Evolutionary conservation across 2,329 filamentous ascomycete genomes (phyloP), one percentile per base, ranked within the genome.

Genomic region (Colletotrichum eleusines): DNA sequence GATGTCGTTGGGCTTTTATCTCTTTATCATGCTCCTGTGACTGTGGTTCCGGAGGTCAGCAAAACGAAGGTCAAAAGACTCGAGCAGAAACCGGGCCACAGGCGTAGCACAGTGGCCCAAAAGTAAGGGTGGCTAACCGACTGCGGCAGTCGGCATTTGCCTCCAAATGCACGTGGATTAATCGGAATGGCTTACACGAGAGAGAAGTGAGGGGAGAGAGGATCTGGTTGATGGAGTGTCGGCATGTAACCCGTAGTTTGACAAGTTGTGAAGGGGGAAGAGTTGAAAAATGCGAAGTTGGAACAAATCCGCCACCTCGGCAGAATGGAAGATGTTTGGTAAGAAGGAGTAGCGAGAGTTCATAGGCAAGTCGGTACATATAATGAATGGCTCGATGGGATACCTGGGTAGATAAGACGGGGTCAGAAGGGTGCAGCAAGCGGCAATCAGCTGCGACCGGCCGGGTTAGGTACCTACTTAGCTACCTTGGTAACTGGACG

Each of bases 371-470:
- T 20, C 40, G 40, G 18, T 40, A 33, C 31, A 33, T 33, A 33
- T 42, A 44, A n/a, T n/a, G 40, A 50, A 40, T 40, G 51, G 66
- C 44, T 44, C 26, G 38, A 53, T 55, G 57, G 55, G 14, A 48
- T n/a, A n/a, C n/a, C n/a, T n/a, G n/a, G n/a, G n/a, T n/a, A n/a
- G n/a, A n/a, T 28, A 51, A 61, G 64, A 66, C 64, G 55, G 68
- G n/a, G 55, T 60, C 61, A 69, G 61, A 65, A 20, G 61, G 59
- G 66, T 64, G 60, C 62, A 60, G 61, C 62, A 54, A 69, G 62
- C 66, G 62, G 66, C 66, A 66, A 66, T 48, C 54, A 68, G 44
- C 66, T 69, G 66, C 40, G 54, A 60, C 54, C 54, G 64, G 58
- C 64, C 58, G 65, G 53, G 63, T 67, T 67, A 23, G 57, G 62